Percentiles rank a stretch among this genome's conserved stretches.
Conservation (phyloP, 2,329 filamentous ascomycete genomes). For the Ophiosphaerella narmari region DNA sequence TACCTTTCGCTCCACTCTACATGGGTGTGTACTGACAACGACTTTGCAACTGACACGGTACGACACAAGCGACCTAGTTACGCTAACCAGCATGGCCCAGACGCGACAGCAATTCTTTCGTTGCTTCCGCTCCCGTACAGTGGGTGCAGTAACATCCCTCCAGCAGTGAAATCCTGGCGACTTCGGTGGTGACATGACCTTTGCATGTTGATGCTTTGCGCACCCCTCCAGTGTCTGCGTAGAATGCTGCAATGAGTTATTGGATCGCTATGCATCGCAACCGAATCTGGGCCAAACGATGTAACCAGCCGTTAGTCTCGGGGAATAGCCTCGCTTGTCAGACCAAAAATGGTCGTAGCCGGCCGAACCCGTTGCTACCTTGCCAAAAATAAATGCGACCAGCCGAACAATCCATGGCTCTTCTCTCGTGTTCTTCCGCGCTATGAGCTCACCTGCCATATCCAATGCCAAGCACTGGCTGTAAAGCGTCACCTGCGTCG, state of each 20-base stretch:
- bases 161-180: too few species aligned
- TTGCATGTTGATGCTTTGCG: constrained; percentile 9
- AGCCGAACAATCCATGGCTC: too few species aligned
- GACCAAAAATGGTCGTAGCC: constrained; percentile 16
- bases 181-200: too few species aligned
- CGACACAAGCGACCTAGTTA: too few species aligned
- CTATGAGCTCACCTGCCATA: constrained; percentile 39
- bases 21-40: too few species aligned
- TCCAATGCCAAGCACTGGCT: constrained; percentile 19
- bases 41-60: too few species aligned
- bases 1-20: too few species aligned
- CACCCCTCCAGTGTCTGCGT: constrained; percentile 9
- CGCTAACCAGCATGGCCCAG: too few species aligned
- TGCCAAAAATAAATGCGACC: constrained; percentile 39
- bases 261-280: constrained; percentile 29
- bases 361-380: constrained; percentile 24
- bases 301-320: constrained; percentile 37
- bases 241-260: constrained; percentile 30
- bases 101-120: too few species aligned
- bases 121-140: too few species aligned
- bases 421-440: constrained; percentile 30
- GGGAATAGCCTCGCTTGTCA: constrained; percentile 31
- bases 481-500: constrained; percentile 35
- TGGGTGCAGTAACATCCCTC: too few species aligned
- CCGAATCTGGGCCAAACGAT: constrained; percentile 31